These are phyloP conservation scores for Pigoraptor vietnamica DNA, from an alignment of 78 protist species.

Conservation along the genomic window DNA sequence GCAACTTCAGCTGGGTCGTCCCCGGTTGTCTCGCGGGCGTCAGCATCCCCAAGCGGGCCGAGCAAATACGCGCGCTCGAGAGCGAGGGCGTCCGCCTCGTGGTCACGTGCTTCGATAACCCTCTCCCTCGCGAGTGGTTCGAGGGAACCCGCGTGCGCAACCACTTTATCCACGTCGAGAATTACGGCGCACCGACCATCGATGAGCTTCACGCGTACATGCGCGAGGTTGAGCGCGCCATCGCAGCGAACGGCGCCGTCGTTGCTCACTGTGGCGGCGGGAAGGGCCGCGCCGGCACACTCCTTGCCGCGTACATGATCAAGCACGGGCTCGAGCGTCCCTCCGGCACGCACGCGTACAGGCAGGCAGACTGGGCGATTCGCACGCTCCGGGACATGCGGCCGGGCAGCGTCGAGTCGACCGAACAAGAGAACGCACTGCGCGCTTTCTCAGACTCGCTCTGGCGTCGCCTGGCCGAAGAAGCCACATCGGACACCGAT, in stretches of 20 bases:
- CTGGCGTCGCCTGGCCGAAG: background rate
- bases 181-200: background rate
- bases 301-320: background rate
- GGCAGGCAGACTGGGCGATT: background rate
- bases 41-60: background rate
- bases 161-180: background rate
- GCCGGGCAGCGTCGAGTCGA: background rate
- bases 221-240: background rate
- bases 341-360: background rate
- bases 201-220: background rate
- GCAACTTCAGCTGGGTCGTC: background rate
- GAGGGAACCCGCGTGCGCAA: background rate
- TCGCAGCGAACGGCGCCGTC: background rate
- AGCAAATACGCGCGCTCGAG: background rate
- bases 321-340: background rate
- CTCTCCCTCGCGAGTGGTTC: background rate
- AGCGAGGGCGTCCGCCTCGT: background rate
- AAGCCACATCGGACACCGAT: background rate
- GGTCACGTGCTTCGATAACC: background rate
- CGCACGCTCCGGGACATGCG: background rate
- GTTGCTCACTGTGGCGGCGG: background rate
- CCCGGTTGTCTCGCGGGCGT: background rate
- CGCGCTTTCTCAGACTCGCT: background rate
- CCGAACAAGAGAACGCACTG: background rate
- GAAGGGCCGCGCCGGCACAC: background rate